phyloP scores from a whole-genome alignment of 2,329 filamentous ascomycete species.

The Talaromyces sp. region DNA sequence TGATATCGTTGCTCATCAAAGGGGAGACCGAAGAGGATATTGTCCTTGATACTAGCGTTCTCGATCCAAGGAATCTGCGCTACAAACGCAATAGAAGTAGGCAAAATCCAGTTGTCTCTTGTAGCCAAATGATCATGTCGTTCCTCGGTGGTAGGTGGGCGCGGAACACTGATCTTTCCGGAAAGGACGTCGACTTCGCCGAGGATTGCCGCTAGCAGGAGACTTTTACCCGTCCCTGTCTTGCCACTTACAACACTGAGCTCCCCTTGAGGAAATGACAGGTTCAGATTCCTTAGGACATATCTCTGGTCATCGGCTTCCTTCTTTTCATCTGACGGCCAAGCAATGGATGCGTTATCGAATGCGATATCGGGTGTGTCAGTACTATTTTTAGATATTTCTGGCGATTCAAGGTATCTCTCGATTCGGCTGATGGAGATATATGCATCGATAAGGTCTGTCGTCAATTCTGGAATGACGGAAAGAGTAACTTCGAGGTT shows the following conservation, averaged over 20 bases:
- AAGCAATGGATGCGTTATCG: conserved; percentile 66
- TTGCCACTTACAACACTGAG: conserved; percentile 73
- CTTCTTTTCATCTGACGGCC: conserved; percentile 60
- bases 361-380: conserved; percentile 62
- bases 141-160: conserved; percentile 50
- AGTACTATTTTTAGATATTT: conserved; percentile 58
- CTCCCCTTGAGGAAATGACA: conserved; percentile 65
- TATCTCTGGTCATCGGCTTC: conserved; percentile 54
- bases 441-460: conserved; percentile 66
- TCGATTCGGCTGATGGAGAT: conserved; percentile 72
- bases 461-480: conserved; percentile 69
- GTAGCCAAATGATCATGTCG: conserved; percentile 62
- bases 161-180: conserved; percentile 56
- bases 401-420: conserved; percentile 65
- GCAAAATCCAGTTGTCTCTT: conserved; percentile 63
- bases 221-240: conserved; percentile 74
- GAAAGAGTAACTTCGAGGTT: conserved; percentile 69
- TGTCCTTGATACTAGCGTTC: conserved; percentile 73
- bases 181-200: conserved; percentile 69
- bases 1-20: conserved; percentile 66
- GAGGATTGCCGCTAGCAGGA: conserved; percentile 69
- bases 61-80: conserved; percentile 83
- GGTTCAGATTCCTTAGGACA: conserved; percentile 60
- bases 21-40: conserved; percentile 74
- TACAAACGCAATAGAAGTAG: conserved; percentile 68